Conservation (phyloP, 2,329 filamentous ascomycete species). For the Scedosporium dehoogii region DNA sequence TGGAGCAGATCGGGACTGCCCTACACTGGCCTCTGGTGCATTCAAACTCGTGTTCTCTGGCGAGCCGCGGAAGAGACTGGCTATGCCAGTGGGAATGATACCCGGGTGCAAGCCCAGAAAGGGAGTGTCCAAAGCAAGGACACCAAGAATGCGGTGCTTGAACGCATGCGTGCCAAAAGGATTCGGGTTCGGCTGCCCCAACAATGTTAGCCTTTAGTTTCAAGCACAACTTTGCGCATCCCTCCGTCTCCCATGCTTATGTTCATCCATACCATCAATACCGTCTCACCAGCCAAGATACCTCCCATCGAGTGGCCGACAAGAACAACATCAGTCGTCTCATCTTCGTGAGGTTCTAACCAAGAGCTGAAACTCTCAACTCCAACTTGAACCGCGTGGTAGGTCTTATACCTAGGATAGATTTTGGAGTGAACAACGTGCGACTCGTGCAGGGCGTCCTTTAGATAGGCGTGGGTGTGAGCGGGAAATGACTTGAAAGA, state of each 20-base stretch:
- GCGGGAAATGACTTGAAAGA: slow-evolving; percentile 83
- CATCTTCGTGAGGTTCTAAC: slow-evolving; percentile 67
- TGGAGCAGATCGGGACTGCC: not conserved
- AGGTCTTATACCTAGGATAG: slow-evolving; percentile 71
- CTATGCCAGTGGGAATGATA: slow-evolving; percentile 71
- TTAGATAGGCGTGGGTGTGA: slow-evolving; percentile 70
- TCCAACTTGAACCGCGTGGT: slow-evolving; percentile 60
- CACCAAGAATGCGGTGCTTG: slow-evolving; percentile 69
- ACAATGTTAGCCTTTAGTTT: not conserved
- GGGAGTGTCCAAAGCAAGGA: slow-evolving; percentile 75
- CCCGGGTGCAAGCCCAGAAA: slow-evolving; percentile 85
- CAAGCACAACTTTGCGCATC: not conserved
- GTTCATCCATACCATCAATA: slow-evolving; percentile 42
- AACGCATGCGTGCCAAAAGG: slow-evolving; percentile 32
- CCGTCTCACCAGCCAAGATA: slow-evolving; percentile 69
- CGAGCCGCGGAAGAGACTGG: slow-evolving; percentile 58
- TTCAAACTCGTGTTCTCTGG: slow-evolving; percentile 13
- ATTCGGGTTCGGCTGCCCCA: slow-evolving; percentile 21
- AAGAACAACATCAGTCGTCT: slow-evolving; percentile 67
- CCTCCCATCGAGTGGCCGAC: slow-evolving; percentile 89
- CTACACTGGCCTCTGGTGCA: not conserved
- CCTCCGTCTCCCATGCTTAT: not conserved
- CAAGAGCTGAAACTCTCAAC: slow-evolving; percentile 76
- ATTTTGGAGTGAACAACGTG: slow-evolving; percentile 82
- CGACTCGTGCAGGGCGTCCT: slow-evolving; percentile 54